Conservation (phyloP, 2,329 filamentous ascomycete genomes). For the Diaporthe batatas region DNA sequence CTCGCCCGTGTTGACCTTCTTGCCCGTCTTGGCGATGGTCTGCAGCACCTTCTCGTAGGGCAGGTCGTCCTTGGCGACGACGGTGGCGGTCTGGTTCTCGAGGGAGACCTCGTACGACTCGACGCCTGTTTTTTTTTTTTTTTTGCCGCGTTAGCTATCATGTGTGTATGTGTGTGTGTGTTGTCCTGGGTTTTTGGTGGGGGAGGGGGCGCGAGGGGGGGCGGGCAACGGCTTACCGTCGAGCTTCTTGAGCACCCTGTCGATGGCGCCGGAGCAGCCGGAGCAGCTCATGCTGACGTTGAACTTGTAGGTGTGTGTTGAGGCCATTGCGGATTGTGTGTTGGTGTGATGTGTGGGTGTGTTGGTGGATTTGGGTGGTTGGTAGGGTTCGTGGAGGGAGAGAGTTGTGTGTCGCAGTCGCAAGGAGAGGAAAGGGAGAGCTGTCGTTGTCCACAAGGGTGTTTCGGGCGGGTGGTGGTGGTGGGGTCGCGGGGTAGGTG, state of each 20-base stretch:
- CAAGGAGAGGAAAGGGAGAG: background rate
- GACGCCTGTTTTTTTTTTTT: constrained; percentile 75
- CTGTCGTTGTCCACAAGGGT: constrained; percentile 25
- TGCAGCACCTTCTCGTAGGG: constrained; percentile 82
- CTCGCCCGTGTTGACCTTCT: constrained; percentile 84
- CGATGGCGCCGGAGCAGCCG: constrained; percentile 94
- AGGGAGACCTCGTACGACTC: constrained; percentile 90
- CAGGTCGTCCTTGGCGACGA: constrained; percentile 77
- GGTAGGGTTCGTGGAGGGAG: background rate
- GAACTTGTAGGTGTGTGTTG: constrained; percentile 92
- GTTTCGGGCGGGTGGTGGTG: constrained; percentile 13
- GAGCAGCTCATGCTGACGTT: constrained; percentile 94
- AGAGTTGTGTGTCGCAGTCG: background rate
- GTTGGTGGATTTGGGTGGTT: background rate
- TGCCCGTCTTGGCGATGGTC: constrained; percentile 96
- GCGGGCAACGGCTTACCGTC: constrained; percentile 85
- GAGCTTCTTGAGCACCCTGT: constrained; percentile 91
- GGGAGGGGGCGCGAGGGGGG: too few relatives aligned
- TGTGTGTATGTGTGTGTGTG: too few relatives aligned
- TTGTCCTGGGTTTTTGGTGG: too few relatives aligned
- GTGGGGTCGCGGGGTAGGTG: constrained; percentile 33
- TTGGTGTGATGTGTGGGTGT: background rate
- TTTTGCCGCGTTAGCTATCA: background rate
- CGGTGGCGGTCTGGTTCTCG: constrained; percentile 84
- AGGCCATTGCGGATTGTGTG: constrained; percentile 69